A percentile compares a stretch with the other conserved stretches of the same genome.
These are phyloP conservation scores for Chamaenerion angustifolium DNA, from an alignment of 345 rosid species.

Conservation along the genomic window DNA sequence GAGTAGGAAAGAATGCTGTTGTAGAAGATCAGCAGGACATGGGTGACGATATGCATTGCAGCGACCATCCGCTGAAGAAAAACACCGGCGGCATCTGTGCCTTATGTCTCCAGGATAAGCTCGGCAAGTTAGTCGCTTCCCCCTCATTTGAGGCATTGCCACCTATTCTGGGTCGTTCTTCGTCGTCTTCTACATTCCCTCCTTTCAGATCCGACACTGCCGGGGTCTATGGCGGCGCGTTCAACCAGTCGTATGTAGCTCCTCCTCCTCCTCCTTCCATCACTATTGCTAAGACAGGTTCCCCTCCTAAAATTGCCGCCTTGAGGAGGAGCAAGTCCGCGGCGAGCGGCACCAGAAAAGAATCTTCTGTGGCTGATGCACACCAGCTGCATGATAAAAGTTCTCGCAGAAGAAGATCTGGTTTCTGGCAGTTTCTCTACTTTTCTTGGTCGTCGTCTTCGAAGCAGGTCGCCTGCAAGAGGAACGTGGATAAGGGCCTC, in stretches of 20 bases:
- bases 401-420: constrained; percentile 23
- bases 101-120: constrained; percentile 92
- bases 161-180: constrained; percentile 25
- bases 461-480: constrained; percentile 20
- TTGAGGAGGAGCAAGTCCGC: constrained; percentile 86
- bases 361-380: constrained; percentile 3
- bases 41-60: constrained; percentile 73
- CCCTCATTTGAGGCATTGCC: constrained; percentile 45
- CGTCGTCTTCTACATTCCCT: constrained; percentile 44
- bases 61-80: constrained; percentile 27
- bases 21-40: constrained; percentile 25
- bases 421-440: constrained; percentile 81
- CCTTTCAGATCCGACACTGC: constrained; percentile 71
- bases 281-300: constrained; percentile 45
- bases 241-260: constrained; percentile 1
- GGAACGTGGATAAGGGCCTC: constrained; percentile 14
- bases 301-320: constrained; percentile 23
- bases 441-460: constrained; percentile 11
- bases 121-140: constrained; percentile 89
- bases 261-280: constrained; percentile 1
- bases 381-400: not conserved
- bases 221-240: constrained; percentile 8
- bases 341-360: constrained; percentile 20
- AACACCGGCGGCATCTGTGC: constrained; percentile 98
- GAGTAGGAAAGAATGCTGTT: constrained; percentile 15